These are phyloP conservation scores for Suillus fuscotomentosus DNA, from an alignment of 768 basidiomycete genomes.

Conservation along the genomic window DNA sequence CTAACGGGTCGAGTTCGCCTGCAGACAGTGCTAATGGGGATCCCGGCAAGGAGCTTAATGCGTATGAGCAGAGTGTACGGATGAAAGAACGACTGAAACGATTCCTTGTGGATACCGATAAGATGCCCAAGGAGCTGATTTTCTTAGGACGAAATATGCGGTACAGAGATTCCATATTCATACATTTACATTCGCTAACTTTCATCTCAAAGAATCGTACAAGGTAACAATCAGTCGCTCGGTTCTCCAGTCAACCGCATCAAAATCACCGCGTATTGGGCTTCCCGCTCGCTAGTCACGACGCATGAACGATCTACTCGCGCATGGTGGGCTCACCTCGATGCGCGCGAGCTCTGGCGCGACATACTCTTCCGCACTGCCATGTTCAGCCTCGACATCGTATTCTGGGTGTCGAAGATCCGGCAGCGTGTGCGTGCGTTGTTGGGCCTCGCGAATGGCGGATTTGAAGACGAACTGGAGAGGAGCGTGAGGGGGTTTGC, in stretches of 20 bases:
- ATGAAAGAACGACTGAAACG: slow-evolving; percentile 68
- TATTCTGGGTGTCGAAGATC: slow-evolving; percentile 63
- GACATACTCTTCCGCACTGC: slow-evolving; percentile 62
- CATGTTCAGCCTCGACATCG: slow-evolving; percentile 68
- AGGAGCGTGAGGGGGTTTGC: slow-evolving; percentile 70
- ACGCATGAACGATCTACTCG: slow-evolving; percentile 33
- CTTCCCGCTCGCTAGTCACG: slow-evolving; percentile 62
- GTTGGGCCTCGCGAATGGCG: slow-evolving; percentile 41
- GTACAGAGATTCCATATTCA: slow-evolving; percentile 23
- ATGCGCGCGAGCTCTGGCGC: slow-evolving; percentile 50
- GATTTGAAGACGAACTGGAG: slow-evolving; percentile 85
- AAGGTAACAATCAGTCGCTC: slow-evolving; percentile 79
- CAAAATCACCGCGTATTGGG: slow-evolving; percentile 86
- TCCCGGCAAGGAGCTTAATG: slow-evolving; percentile 37
- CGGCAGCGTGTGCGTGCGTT: slow-evolving; percentile 45
- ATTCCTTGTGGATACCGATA: slow-evolving; percentile 72
- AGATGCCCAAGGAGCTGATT: slow-evolving; percentile 73
- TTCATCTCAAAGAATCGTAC: not conserved
- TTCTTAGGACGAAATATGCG: slow-evolving; percentile 81
- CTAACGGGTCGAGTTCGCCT: slow-evolving; percentile 1
- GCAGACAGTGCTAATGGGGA: slow-evolving; percentile 3
- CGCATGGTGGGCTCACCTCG: not conserved
- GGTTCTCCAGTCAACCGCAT: slow-evolving; percentile 89
- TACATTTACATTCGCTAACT: not conserved
- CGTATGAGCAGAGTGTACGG: slow-evolving; percentile 66